These are phyloP conservation scores for Sporothrix phasma DNA, from an alignment of 2,329 filamentous ascomycete species.

Conservation along the genomic window DNA sequence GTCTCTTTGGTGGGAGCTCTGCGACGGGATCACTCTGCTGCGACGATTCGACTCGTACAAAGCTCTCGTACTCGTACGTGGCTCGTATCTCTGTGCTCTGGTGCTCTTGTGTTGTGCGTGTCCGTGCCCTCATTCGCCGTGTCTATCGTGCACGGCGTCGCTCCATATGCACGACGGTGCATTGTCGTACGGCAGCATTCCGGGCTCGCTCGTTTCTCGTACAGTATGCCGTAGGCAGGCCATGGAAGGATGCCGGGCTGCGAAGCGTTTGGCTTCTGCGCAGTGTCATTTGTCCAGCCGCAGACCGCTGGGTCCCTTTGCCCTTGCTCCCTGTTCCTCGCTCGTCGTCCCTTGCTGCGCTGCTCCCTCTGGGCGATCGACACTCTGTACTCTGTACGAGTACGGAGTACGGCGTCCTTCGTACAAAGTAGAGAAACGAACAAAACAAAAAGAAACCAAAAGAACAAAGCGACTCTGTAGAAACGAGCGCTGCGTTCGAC, in stretches of 20 bases:
- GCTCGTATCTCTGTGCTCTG: not conserved
- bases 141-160: not conserved
- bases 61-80: not conserved
- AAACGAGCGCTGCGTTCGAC: conserved; percentile 5
- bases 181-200: not conserved
- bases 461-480: not conserved
- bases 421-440: not conserved
- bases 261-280: too few relatives aligned
- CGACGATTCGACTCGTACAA: too few relatives aligned
- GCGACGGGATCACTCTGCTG: too few relatives aligned
- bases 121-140: not conserved
- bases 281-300: not conserved
- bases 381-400: too few relatives aligned
- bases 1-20: too few relatives aligned
- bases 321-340: not conserved
- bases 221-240: not conserved
- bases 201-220: not conserved
- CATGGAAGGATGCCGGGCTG: too few relatives aligned
- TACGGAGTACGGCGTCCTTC: too few relatives aligned
- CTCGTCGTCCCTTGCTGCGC: not conserved
- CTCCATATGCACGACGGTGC: not conserved
- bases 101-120: too few relatives aligned
- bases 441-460: not conserved
- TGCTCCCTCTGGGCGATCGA: not conserved
- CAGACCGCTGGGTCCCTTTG: not conserved